Evolutionary conservation across 192 early-diverging fungal genomes (phyloP).

Genomic region (Backusella macrospora): DNA sequence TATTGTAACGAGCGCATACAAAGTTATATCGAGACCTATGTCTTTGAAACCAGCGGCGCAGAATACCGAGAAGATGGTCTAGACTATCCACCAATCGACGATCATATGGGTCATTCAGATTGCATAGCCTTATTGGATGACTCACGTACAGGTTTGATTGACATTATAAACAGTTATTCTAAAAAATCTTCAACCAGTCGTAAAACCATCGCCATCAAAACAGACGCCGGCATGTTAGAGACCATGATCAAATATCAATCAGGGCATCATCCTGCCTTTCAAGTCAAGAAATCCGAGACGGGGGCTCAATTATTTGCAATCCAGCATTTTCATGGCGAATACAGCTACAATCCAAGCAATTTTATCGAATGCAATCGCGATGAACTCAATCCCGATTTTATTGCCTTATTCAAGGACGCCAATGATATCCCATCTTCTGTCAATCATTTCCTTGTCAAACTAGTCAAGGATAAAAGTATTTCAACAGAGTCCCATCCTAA

Average conservation of each 20-base stretch:
- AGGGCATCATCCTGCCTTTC: slow-evolving; percentile 45
- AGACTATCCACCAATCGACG: slow-evolving; percentile 37
- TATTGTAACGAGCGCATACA: slow-evolving; percentile 85
- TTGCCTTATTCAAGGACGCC: slow-evolving; percentile 77
- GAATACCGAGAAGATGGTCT: slow-evolving; percentile 68
- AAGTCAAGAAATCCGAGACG: slow-evolving; percentile 39
- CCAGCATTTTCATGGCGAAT: slow-evolving; percentile 76
- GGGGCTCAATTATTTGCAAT: slow-evolving; percentile 67
- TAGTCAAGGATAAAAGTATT: slow-evolving; percentile 75
- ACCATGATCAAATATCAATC: slow-evolving; percentile 55
- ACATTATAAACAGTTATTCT: slow-evolving; percentile 52
- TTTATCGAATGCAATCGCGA: slow-evolving; percentile 81
- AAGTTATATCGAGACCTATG: slow-evolving; percentile 67
- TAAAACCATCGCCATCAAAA: slow-evolving; percentile 46
- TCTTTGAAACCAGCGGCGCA: slow-evolving; percentile 68
- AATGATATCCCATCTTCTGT: slow-evolving; percentile 54
- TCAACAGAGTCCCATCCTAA: slow-evolving; percentile 80
- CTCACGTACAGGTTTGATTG: slow-evolving; percentile 70
- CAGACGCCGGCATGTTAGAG: slow-evolving; percentile 57
- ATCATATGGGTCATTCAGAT: slow-evolving; percentile 56
- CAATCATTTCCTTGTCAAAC: slow-evolving; percentile 71
- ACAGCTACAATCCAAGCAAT: slow-evolving; percentile 62
- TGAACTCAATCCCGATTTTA: slow-evolving; percentile 79
- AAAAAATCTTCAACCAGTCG: slow-evolving; percentile 48
- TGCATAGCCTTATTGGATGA: slow-evolving; percentile 75